Evolutionary conservation across 495 filamentous ascomycete species (phyloP).

Genomic region (Rostrohypoxylon terebratum): DNA sequence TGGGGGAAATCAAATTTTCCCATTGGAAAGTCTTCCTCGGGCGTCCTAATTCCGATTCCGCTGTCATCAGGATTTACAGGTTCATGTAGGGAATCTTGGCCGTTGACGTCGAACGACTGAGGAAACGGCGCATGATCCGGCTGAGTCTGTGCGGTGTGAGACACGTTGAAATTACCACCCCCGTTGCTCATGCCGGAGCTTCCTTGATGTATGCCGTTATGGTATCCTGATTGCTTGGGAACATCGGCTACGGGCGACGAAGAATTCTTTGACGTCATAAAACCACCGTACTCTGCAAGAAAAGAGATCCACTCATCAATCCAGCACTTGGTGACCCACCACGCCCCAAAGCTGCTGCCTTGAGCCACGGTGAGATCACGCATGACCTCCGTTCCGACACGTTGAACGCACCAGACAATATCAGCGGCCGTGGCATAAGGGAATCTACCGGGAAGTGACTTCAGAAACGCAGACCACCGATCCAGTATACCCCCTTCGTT

Average conservation of each 20-base stretch:
- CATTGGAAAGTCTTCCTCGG: conserved; percentile 68
- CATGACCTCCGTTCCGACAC: conserved; percentile 74
- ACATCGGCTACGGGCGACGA: conserved; percentile 23
- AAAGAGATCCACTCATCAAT: conserved; percentile 95
- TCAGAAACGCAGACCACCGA: conserved; percentile 85
- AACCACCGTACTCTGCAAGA: conserved; percentile 91
- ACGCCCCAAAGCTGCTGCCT: conserved; percentile 88
- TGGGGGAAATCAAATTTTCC: conserved; percentile 63
- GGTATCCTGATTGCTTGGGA: conserved; percentile 47
- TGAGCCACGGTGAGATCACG: conserved; percentile 84
- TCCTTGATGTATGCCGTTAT: conserved; percentile 48
- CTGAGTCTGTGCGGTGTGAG: conserved; percentile 52
- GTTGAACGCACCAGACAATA: conserved; percentile 75
- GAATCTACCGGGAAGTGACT: conserved; percentile 78
- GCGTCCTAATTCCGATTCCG: conserved; percentile 73
- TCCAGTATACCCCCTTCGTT: conserved; percentile 74
- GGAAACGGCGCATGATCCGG: conserved; percentile 60
- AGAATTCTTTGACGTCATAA: conserved; percentile 70
- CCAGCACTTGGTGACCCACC: conserved; percentile 99
- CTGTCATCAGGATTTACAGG: conserved; percentile 71
- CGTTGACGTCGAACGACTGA: conserved; percentile 46
- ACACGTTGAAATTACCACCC: conserved; percentile 56
- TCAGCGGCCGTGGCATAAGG: conserved; percentile 73
- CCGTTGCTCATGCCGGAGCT: conserved; percentile 58
- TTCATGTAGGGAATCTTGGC: conserved; percentile 39